Evolutionary conservation across 345 rosid species (phyloP).

Genomic region (Pseudoturritis turrita): DNA sequence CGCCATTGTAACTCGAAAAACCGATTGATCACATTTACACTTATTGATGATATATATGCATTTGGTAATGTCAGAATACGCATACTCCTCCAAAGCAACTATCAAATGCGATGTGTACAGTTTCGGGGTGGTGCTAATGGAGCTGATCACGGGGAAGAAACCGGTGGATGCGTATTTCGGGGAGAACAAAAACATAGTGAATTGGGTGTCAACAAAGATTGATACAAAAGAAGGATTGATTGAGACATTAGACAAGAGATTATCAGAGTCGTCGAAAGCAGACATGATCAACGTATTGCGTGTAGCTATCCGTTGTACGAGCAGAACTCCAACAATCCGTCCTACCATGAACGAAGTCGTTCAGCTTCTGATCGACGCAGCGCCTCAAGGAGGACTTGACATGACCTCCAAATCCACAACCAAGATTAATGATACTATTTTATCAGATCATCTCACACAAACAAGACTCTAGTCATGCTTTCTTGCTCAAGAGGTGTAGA

Average conservation of each 20-base stretch:
- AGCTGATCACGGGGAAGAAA: slow-evolving; percentile 79
- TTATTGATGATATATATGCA: not conserved
- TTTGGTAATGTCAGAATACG: slow-evolving; percentile 56
- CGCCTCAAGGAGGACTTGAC: slow-evolving; percentile 47
- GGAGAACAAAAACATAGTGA: slow-evolving; percentile 74
- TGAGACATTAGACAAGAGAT: slow-evolving; percentile 60
- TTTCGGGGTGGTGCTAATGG: slow-evolving; percentile 88
- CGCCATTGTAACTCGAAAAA: not conserved
- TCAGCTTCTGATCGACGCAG: slow-evolving; percentile 61
- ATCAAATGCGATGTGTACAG: slow-evolving; percentile 93
- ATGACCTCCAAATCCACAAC: slow-evolving; percentile 37
- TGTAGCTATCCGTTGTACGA: slow-evolving; percentile 75
- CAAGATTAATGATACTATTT: slow-evolving; percentile 47
- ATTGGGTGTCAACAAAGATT: slow-evolving; percentile 70
- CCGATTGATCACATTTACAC: not conserved
- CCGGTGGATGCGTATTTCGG: slow-evolving; percentile 74
- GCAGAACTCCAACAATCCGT: slow-evolving; percentile 52
- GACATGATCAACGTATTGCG: slow-evolving; percentile 70
- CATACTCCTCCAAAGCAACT: slow-evolving; percentile 79
- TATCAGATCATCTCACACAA: slow-evolving; percentile 14
- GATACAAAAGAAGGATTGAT: slow-evolving; percentile 69
- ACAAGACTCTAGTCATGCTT: slow-evolving; percentile 20
- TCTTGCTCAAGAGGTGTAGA: slow-evolving; percentile 10
- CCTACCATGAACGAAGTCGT: slow-evolving; percentile 93
- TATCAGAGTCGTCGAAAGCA: slow-evolving; percentile 58